A percentile compares a stretch with the other conserved stretches of the same genome.
These are phyloP conservation scores for Globisporangium yorkense DNA, from an alignment of 352 stramenopile species.

Conservation along the genomic window DNA sequence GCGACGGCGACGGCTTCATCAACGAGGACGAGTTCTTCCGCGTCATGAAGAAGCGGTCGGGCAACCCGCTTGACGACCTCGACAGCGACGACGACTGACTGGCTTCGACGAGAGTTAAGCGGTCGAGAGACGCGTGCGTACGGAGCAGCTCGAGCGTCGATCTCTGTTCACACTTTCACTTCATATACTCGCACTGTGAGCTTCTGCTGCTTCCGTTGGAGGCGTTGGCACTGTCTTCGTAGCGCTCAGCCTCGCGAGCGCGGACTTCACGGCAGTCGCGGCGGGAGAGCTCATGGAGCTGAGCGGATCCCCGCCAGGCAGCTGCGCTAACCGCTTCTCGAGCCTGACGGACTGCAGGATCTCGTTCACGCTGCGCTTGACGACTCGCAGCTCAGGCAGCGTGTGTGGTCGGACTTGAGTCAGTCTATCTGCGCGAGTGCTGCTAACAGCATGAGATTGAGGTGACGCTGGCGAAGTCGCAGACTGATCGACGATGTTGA, in stretches of 20 bases:
- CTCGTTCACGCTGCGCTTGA: slow-evolving; percentile 73
- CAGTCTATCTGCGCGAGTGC: neutral
- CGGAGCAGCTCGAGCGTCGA: neutral
- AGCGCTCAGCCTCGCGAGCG: slow-evolving; percentile 25
- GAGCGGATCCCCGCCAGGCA: slow-evolving; percentile 8
- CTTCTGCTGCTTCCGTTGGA: neutral
- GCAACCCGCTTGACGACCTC: slow-evolving; percentile 90
- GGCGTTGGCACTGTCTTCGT: neutral
- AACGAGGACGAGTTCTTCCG: slow-evolving; percentile 95
- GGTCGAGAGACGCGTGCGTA: neutral
- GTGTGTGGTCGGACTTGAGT: neutral
- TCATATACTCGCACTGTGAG: neutral
- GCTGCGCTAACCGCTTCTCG: slow-evolving; percentile 30
- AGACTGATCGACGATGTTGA: slow-evolving; percentile 23
- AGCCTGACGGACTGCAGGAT: slow-evolving; percentile 51
- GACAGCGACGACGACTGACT: slow-evolving; percentile 85
- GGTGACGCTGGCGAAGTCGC: neutral
- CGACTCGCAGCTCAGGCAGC: slow-evolving; percentile 16
- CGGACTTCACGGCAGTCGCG: slow-evolving; percentile 15
- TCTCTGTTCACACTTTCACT: neutral
- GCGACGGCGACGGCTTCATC: slow-evolving; percentile 91
- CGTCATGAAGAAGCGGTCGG: slow-evolving; percentile 94
- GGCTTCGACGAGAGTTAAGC: neutral
- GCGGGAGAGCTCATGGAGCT: neutral
- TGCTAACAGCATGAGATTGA: neutral